Evolutionary conservation across 169 alveolate genomes (phyloP).

Genomic region (Plasmodium malariae): DNA sequence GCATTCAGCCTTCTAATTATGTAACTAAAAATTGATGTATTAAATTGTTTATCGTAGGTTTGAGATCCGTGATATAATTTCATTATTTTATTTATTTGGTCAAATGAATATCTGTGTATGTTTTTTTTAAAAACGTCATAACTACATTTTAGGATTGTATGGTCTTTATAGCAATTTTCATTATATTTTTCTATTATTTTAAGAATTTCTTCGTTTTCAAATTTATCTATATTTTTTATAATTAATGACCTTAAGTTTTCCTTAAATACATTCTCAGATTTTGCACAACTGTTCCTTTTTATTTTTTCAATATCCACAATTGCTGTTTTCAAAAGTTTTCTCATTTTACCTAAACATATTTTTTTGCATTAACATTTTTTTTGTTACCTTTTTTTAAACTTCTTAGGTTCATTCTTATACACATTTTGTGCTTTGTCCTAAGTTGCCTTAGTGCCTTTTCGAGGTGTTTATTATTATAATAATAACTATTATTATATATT

Average conservation of each 20-base stretch:
- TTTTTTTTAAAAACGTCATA: slow-evolving; percentile 70
- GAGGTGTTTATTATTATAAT: no score
- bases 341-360: slow-evolving; percentile 39
- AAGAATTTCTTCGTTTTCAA: slow-evolving; percentile 73
- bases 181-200: slow-evolving; percentile 75
- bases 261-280: slow-evolving; percentile 8
- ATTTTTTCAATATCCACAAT: slow-evolving; percentile 49
- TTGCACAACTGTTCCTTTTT: slow-evolving; percentile 7
- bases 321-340: slow-evolving; percentile 60
- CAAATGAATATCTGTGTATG: slow-evolving; percentile 73
- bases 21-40: slow-evolving; percentile 64
- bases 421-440: neutral
- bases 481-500: no score
- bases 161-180: slow-evolving; percentile 47
- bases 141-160: slow-evolving; percentile 53
- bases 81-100: slow-evolving; percentile 69
- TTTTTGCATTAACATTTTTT: neutral
- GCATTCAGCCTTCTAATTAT: slow-evolving; percentile 62
- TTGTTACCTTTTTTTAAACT: slow-evolving; percentile 1
- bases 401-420: neutral
- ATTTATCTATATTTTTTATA: slow-evolving; percentile 68
- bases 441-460: no score
- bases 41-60: slow-evolving; percentile 47
- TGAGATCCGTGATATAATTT: slow-evolving; percentile 49
- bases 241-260: slow-evolving; percentile 63